Conservation (phyloP, 1,284 basidiomycete genomes). For the Wolfiporia cocos region DNA sequence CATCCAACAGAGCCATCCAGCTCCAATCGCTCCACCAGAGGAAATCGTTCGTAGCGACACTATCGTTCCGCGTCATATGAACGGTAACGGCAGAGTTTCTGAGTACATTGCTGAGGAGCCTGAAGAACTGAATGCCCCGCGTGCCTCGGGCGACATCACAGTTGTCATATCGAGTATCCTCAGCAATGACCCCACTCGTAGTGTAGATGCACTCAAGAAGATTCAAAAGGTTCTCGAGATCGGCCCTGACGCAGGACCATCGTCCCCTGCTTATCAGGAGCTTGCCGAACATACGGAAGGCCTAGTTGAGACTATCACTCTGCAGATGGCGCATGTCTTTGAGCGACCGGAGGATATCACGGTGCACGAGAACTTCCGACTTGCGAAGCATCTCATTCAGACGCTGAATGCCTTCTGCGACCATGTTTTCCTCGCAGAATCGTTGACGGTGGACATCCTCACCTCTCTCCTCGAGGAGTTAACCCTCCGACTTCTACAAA, state of each 20-base stretch:
- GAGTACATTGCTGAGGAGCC: no score
- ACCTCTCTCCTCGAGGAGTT: constrained; percentile 82
- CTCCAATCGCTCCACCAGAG: constrained; percentile 4
- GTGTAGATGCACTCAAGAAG: constrained; percentile 92
- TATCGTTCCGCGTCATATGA: neutral
- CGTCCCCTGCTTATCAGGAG: constrained; percentile 64
- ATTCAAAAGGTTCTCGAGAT: constrained; percentile 78
- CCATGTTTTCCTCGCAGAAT: constrained; percentile 75
- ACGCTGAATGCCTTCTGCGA: constrained; percentile 91
- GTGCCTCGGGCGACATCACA: constrained; percentile 52
- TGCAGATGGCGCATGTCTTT: constrained; percentile 88
- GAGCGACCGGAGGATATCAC: constrained; percentile 71
- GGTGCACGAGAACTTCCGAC: constrained; percentile 75
- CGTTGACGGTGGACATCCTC: constrained; percentile 74
- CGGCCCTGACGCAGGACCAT: constrained; percentile 66
- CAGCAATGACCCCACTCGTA: constrained; percentile 77
- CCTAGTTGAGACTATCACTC: constrained; percentile 82
- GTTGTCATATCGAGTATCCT: constrained; percentile 79
- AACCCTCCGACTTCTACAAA: constrained; percentile 84
- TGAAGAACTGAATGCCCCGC: no score
- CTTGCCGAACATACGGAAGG: constrained; percentile 81
- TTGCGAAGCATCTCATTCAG: constrained; percentile 95
- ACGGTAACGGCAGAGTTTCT: constrained; percentile 5
- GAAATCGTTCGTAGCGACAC: neutral
- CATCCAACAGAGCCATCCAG: constrained; percentile 11